These are phyloP conservation scores for Fusarium anguioides DNA, from an alignment of 2,329 filamentous ascomycete genomes.

Conservation along the genomic window DNA sequence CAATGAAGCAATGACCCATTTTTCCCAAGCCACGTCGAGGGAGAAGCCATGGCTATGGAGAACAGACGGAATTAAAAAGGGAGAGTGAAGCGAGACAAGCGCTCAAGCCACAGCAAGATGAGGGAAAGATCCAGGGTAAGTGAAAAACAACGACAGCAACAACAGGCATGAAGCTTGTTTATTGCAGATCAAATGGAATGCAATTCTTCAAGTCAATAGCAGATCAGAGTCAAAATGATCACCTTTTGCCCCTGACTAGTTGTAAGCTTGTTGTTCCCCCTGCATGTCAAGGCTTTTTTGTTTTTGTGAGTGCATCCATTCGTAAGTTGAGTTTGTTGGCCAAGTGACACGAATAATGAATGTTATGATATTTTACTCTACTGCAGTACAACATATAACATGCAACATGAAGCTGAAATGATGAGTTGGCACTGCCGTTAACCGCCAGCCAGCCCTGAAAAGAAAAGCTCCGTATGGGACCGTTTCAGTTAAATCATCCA, in stretches of 20 bases:
- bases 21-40: conserved; percentile 34
- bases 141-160: not conserved
- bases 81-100: conserved; percentile 28
- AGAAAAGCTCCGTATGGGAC: too few relatives aligned
- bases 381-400: too few relatives aligned
- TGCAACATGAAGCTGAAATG: too few relatives aligned
- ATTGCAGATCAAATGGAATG: conserved; percentile 20
- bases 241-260: conserved; percentile 21
- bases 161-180: conserved; percentile 13
- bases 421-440: not conserved
- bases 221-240: not conserved
- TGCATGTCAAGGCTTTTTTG: conserved; percentile 5
- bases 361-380: not conserved
- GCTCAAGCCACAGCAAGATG: conserved; percentile 9
- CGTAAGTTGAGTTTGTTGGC: too few relatives aligned
- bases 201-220: not conserved
- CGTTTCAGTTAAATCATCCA: not conserved
- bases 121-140: conserved; percentile 23
- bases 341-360: conserved; percentile 12
- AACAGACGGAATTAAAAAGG: conserved; percentile 20
- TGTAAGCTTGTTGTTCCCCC: not conserved
- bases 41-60: too few relatives aligned
- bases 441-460: too few relatives aligned
- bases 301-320: too few relatives aligned
- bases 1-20: not conserved